phyloP scores from a whole-genome alignment of 306 rosid species.

The Gillenia trifoliata region DNA sequence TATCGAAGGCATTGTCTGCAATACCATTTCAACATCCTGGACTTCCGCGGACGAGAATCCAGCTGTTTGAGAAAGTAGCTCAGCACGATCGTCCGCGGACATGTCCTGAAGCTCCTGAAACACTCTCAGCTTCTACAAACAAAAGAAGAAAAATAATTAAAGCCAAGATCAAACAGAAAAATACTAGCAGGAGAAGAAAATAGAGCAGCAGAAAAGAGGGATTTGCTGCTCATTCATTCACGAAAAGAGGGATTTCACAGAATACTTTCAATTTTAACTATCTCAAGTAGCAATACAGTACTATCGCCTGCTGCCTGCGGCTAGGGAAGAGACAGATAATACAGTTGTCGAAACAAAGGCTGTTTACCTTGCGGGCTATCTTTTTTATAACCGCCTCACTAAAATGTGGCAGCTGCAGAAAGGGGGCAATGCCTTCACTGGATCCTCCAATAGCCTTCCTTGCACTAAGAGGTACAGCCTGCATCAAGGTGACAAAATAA shows the following conservation, averaged over 20 bases:
- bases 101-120: constrained; percentile 87
- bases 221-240: not conserved
- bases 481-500: constrained; percentile 17
- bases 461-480: constrained; percentile 97
- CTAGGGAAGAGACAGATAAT: constrained; percentile 4
- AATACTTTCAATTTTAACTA: not conserved
- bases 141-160: constrained; percentile 16
- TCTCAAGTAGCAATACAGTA: not conserved
- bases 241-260: not conserved
- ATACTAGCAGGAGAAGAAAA: not conserved
- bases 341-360: not conserved
- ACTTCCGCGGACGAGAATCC: constrained; percentile 68
- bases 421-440: constrained; percentile 93
- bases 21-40: constrained; percentile 75
- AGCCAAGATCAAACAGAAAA: not conserved
- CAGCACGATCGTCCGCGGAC: constrained; percentile 71
- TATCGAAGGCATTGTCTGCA: constrained; percentile 83
- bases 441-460: constrained; percentile 87
- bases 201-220: not conserved
- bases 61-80: constrained; percentile 70
- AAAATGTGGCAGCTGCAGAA: constrained; percentile 93
- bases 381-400: constrained; percentile 78
- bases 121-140: constrained; percentile 78
- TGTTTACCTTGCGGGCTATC: constrained; percentile 84
- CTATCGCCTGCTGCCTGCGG: not conserved